Conservation (phyloP, 2,329 filamentous ascomycete genomes). For the Pseudofabraea citricarpa region DNA sequence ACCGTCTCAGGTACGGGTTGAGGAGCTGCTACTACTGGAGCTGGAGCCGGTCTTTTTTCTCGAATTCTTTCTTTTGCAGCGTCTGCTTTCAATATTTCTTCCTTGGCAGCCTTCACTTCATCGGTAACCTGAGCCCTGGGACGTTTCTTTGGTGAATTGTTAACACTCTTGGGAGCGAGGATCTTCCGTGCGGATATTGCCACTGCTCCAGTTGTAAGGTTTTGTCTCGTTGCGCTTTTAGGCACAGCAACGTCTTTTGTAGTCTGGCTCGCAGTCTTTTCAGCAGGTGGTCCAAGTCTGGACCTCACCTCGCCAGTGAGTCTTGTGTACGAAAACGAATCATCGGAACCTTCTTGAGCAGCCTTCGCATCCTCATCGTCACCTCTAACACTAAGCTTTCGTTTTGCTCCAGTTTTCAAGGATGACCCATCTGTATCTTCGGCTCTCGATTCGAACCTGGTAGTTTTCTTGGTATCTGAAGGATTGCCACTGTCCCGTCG, state of each 20-base stretch:
- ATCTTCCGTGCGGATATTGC: conserved; percentile 19
- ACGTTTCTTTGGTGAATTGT: conserved; percentile 50
- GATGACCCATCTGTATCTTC: conserved; percentile 22
- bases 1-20: conserved; percentile 15
- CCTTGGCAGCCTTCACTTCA: conserved; percentile 36
- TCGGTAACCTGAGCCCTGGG: conserved; percentile 30
- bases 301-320: conserved; percentile 25
- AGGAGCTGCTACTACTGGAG: conserved; percentile 7
- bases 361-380: conserved; percentile 38
- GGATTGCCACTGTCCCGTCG: conserved; percentile 23
- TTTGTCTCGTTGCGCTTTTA: conserved; percentile 16
- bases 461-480: conserved; percentile 11
- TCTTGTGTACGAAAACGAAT: conserved; percentile 18
- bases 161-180: conserved; percentile 47
- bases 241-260: conserved; percentile 20
- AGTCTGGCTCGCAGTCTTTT: conserved; percentile 12
- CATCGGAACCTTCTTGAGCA: conserved; percentile 18
- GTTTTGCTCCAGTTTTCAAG: conserved; percentile 48
- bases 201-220: conserved; percentile 5
- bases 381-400: conserved; percentile 52
- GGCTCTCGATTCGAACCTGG: conserved; percentile 7
- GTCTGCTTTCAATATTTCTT: conserved; percentile 23
- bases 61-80: conserved; percentile 11
- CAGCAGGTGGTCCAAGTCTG: conserved; percentile 6
- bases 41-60: conserved; percentile 12